Conservation (phyloP, 163 green algal species). For the Scenedesmus sp. region DNA sequence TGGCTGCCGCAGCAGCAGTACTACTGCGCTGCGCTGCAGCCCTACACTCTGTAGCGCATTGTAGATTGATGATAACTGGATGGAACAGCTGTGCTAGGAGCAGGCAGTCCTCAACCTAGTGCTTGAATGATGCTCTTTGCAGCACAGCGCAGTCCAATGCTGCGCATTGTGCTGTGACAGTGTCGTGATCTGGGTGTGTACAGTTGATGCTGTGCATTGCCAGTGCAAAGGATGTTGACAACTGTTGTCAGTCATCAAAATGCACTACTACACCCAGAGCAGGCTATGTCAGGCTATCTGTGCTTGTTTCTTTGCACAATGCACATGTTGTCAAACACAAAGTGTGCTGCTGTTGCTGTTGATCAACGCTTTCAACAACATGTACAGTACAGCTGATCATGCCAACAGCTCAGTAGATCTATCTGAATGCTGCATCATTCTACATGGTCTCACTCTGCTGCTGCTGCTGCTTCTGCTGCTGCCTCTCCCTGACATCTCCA, state of each 20-base stretch:
- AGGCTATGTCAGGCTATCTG: no score
- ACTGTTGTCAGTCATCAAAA: no score
- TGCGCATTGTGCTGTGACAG: background rate
- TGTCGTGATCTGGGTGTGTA: no score
- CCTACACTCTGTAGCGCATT: background rate
- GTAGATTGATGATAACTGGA: background rate
- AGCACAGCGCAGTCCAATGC: background rate
- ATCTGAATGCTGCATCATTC: background rate
- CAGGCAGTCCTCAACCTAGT: no score
- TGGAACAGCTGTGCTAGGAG: background rate
- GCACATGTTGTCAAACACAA: background rate
- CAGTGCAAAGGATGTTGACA: background rate
- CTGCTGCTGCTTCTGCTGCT: background rate
- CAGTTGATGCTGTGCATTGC: no score
- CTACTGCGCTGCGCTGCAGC: background rate
- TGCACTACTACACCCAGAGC: no score
- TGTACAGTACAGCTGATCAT: no score
- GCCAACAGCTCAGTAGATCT: background rate
- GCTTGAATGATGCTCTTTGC: background rate
- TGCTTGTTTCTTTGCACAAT: no score
- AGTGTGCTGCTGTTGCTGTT: background rate
- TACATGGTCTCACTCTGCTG: background rate
- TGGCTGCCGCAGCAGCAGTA: background rate
- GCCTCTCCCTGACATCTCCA: background rate
- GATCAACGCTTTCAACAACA: no score